Evolutionary conservation across 2,329 filamentous ascomycete species (phyloP), one percentile per base, ranked within the genome.

Genomic region (Tolypocladium pustulatum): DNA sequence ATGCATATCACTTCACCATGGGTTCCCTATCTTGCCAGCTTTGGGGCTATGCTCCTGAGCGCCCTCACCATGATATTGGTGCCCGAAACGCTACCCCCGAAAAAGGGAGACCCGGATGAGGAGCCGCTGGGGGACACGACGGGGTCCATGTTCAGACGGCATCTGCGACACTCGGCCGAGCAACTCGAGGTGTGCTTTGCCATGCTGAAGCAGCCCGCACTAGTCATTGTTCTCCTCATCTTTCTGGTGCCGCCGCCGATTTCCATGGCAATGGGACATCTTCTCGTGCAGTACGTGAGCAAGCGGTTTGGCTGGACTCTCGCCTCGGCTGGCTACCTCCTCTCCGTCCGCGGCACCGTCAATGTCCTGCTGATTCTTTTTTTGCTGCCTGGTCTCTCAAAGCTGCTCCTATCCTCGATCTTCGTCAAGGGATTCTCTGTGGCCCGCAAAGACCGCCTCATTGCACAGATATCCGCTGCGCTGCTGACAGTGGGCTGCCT

Each of bases 271-370:
- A 59, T 59, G 25, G 60, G 54, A 32, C 56, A 61, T 10, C 58
- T 65, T 13, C 62, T 68, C 49, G 53, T 66, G 15, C 66, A 67
- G 54, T 68, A 67, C 57, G 64, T 65, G 54, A 69, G 65, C 54
- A 66, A 65, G 56, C 62, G 64, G 41, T 67, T 68, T 55, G 57
- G 61, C 12, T 64, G 62, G 61, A 62, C 63, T 13, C 56, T 67
- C 30, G 60, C 65, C 41, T 61, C 63, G 4, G 62, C 63, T 12
- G 63, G 66, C 43, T 66, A 64, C 49, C 60, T 66, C 43, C 60
- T 68, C 20, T 63, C 65, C 5, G 59, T 65, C 34, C 61, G 62
- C 25, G 65, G 64, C 25, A 60, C 58, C n/a, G 55, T 65, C 55
- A 65, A 64, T 51, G 58, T 68, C 12, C 22, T 65, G 1, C 58